phyloP scores from a whole-genome alignment of 2,329 filamentous ascomycete genomes.

The Chrysosporium queenslandicum region DNA sequence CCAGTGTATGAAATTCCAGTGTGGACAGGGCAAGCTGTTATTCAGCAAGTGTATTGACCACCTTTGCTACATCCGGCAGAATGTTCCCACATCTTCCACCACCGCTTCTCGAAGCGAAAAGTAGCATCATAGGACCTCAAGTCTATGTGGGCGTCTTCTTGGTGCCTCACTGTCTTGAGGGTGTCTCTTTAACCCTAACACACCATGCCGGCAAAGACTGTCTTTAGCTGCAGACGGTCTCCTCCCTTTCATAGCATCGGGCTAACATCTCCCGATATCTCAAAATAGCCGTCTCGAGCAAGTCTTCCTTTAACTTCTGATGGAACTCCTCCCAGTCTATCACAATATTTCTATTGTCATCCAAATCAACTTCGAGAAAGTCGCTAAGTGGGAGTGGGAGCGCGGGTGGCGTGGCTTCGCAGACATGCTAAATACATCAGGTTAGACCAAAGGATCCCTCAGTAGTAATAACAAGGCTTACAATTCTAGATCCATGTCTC shows the following conservation, averaged over 20 bases:
- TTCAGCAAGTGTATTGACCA: too few species aligned
- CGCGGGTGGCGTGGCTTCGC: not conserved
- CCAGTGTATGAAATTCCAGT: too few species aligned
- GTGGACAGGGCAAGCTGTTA: too few species aligned
- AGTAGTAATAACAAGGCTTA: not conserved
- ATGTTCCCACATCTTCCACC: too few species aligned
- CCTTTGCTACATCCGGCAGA: too few species aligned
- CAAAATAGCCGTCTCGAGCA: not conserved
- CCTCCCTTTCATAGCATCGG: not conserved
- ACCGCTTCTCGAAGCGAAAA: too few species aligned
- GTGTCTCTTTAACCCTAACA: too few species aligned
- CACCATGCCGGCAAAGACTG: not conserved
- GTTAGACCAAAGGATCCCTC: not conserved
- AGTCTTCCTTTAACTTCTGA: not conserved
- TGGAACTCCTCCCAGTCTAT: slow-evolving; percentile 2
- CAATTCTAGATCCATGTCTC: slow-evolving; percentile 1
- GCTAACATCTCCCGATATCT: not conserved
- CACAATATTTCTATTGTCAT: slow-evolving; percentile 1
- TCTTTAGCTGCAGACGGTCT: not conserved
- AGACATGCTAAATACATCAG: slow-evolving; percentile 4
- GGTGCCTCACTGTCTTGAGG: too few species aligned
- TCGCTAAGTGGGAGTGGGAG: not conserved
- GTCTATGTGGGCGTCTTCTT: too few species aligned
- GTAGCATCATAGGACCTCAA: too few species aligned
- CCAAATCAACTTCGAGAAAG: not conserved